These are phyloP conservation scores for Sarocladium oryzae DNA, from an alignment of 2,329 filamentous ascomycete genomes.

Conservation along the genomic window DNA sequence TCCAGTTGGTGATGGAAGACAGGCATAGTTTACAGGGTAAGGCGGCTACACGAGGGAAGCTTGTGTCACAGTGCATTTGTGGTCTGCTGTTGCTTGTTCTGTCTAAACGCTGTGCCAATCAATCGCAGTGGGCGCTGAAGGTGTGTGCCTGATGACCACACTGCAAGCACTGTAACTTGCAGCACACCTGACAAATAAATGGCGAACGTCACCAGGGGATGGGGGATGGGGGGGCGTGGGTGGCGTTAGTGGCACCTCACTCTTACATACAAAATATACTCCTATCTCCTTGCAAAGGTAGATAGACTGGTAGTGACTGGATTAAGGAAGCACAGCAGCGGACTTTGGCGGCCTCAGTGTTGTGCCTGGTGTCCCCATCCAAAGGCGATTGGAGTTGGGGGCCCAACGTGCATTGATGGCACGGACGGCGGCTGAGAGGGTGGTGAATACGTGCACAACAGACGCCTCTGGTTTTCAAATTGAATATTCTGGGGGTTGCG, in stretches of 20 bases:
- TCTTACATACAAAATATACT: too few relatives aligned
- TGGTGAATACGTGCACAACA: neutral
- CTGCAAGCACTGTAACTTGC: too few relatives aligned
- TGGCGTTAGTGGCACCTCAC: neutral
- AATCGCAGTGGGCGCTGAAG: neutral
- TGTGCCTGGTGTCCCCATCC: neutral
- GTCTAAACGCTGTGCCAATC: neutral
- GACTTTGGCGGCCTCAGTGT: neutral
- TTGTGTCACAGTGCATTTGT: neutral
- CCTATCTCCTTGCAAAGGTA: neutral
- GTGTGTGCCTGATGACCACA: conserved; percentile 8
- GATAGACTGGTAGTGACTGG: neutral
- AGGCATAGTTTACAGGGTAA: neutral
- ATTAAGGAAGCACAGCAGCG: neutral
- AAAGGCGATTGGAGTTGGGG: neutral
- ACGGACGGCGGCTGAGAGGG: neutral
- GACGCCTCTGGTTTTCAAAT: neutral
- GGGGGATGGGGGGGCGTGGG: too few relatives aligned
- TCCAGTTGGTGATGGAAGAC: conserved; percentile 1
- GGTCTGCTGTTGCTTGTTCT: neutral
- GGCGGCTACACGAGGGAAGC: neutral
- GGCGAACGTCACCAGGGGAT: neutral
- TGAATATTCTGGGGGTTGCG: neutral
- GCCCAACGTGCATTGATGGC: neutral
- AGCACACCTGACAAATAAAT: conserved; percentile 6